These are phyloP conservation scores for Chlorociboria aeruginascens DNA, from an alignment of 495 filamentous ascomycete species.

Conservation along the genomic window DNA sequence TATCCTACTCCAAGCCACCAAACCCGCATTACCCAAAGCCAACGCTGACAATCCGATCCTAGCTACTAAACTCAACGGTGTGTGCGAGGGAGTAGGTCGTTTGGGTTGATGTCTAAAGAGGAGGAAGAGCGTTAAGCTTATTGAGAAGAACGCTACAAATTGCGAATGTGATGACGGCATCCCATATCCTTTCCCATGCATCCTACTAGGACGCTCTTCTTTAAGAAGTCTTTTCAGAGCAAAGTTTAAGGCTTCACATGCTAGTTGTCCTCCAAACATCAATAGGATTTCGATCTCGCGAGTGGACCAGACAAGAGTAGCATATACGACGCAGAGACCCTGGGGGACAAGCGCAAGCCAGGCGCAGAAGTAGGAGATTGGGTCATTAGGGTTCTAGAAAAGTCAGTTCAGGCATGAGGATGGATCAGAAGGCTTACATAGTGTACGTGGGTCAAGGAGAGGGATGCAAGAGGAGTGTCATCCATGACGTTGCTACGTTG, in stretches of 20 bases:
- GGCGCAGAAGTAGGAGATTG: slow-evolving; percentile 73
- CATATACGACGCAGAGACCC: slow-evolving; percentile 78
- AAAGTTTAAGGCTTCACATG: slow-evolving; percentile 91
- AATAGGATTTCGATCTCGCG: slow-evolving; percentile 83
- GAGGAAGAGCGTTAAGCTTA: slow-evolving; percentile 72
- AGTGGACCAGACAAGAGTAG: slow-evolving; percentile 76
- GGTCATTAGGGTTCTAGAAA: slow-evolving; percentile 75
- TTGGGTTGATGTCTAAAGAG: slow-evolving; percentile 59
- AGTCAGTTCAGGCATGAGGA: slow-evolving; percentile 9
- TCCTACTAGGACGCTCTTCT: slow-evolving; percentile 76
- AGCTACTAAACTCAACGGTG: slow-evolving; percentile 43
- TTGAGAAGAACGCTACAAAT: slow-evolving; percentile 80
- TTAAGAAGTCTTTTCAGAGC: slow-evolving; percentile 79
- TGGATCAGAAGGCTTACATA: slow-evolving; percentile 49
- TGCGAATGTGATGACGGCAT: slow-evolving; percentile 99
- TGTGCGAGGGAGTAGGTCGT: slow-evolving; percentile 29
- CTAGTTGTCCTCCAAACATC: slow-evolving; percentile 87
- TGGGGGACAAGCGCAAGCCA: slow-evolving; percentile 91
- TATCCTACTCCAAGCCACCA: slow-evolving; percentile 67
- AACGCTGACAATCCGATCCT: slow-evolving; percentile 43
- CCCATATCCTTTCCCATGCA: slow-evolving; percentile 86
- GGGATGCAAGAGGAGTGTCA: slow-evolving; percentile 61
- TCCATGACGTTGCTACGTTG: slow-evolving; percentile 40
- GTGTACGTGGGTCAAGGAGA: slow-evolving; percentile 90
- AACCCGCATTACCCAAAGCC: slow-evolving; percentile 46